Evolutionary conservation across 73 alveolate genomes (phyloP).

Genomic region (Paramecium sexaurelia): DNA sequence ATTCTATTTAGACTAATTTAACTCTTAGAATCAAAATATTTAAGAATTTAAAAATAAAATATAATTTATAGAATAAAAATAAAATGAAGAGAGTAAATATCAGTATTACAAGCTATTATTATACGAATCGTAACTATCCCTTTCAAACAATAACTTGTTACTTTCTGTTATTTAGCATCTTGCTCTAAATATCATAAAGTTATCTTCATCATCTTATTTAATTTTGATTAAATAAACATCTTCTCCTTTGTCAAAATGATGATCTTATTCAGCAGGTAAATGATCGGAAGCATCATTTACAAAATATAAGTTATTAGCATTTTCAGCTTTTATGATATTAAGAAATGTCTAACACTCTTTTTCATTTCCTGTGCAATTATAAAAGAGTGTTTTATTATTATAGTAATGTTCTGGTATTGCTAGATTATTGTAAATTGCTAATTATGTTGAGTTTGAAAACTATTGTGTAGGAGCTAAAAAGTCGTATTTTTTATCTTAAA

Average conservation of each 20-base stretch:
- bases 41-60: not conserved
- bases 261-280: not conserved
- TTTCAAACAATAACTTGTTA: not conserved
- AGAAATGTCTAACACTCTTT: not conserved
- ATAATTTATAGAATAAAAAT: not conserved
- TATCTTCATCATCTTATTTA: constrained; percentile 11
- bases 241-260: constrained; percentile 6
- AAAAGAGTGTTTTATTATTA: constrained; percentile 11
- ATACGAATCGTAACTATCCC: constrained; percentile 3
- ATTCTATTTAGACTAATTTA: not conserved
- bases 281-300: constrained; percentile 3
- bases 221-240: not conserved
- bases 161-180: constrained; percentile 4
- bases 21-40: no score
- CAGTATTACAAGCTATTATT: not conserved
- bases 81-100: not conserved
- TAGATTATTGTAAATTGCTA: not conserved
- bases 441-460: not conserved
- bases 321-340: constrained; percentile 4
- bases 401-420: not conserved
- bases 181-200: constrained; percentile 2
- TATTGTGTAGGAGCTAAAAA: not conserved
- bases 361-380: constrained; percentile 29
- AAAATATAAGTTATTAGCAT: constrained; percentile 1
- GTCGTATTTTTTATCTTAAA: not conserved